Base-by-base conservation (phyloP, 805 yeast genomes). In the Candida railenensis region DNA sequence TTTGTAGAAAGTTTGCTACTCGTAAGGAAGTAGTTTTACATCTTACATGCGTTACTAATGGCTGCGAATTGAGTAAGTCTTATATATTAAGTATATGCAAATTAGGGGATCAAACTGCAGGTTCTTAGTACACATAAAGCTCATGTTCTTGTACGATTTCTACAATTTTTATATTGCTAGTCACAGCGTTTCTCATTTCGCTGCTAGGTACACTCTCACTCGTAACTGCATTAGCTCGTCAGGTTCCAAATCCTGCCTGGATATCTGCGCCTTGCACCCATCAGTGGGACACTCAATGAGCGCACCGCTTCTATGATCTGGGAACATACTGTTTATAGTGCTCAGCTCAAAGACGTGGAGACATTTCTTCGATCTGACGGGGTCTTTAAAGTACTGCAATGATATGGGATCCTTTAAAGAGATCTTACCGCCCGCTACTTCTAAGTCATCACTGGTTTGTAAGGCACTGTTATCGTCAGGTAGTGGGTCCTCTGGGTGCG, bases 381-480 rank as follows among this genome's bases (percentile, higher is more conserved):
- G 94, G 2, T 64, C 65, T 19, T 61, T 67, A 60, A 78, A 84
- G 37, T 68, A 60, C 44, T 73, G 68, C 48, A 77, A 57, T 0
- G 90, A 79, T 12, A 87, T 69, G 0, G 92, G 92, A 58, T 91
- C 89, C 21, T 70, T 74, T 47, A 87, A 58, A 40, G 83, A 81
- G n/a, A 87, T 68, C 33, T 67, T 77, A 34, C 94, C 94, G 46
- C 94, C 95, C 8, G 79, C 81, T 4, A 87, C 76, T 37, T 74
- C 78, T 28, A 87, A 40, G 19, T 84, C 92, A 19, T 83, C 88
- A 34, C 78, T 83, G 12, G 73, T 82, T 11, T 25, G 30, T 5
- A 5, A 5, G 11, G 19, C 20, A 8, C 12, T 12, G 11, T 57
- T 63, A 0, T 55, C 61, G 14, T 70, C 76, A 0, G 89, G 88